phyloP scores from a whole-genome alignment of 257 asterid genomes.

The Solanum clarkiae region DNA sequence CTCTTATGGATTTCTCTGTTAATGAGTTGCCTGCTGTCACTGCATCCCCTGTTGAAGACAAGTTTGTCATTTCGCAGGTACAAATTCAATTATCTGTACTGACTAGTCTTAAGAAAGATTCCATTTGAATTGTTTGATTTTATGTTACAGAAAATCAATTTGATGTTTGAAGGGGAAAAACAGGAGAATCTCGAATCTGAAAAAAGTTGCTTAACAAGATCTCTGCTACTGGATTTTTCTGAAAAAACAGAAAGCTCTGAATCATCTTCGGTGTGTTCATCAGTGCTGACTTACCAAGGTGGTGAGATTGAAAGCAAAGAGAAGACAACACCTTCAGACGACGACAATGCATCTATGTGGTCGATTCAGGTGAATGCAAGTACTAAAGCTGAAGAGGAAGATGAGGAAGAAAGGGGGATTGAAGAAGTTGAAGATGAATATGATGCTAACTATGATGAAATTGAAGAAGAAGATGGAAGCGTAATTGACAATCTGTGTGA shows the following conservation, averaged over 20 bases:
- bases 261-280: slow-evolving; percentile 37
- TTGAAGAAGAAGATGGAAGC: slow-evolving; percentile 1
- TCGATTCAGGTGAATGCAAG: slow-evolving; percentile 74
- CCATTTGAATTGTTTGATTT: not conserved
- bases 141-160: slow-evolving; percentile 21
- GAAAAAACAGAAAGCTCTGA: slow-evolving; percentile 37
- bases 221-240: slow-evolving; percentile 64
- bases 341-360: slow-evolving; percentile 56
- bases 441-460: slow-evolving; percentile 11
- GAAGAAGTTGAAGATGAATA: slow-evolving; percentile 13
- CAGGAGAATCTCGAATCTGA: slow-evolving; percentile 27
- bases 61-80: slow-evolving; percentile 46
- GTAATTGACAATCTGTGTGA: slow-evolving; percentile 60
- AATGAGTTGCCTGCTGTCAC: slow-evolving; percentile 7
- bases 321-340: slow-evolving; percentile 21
- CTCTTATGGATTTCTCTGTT: slow-evolving; percentile 28
- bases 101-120: not conserved
- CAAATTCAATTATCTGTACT: not conserved
- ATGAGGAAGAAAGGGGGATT: not conserved
- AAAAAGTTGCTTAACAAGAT: slow-evolving; percentile 39
- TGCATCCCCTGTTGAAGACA: slow-evolving; percentile 25
- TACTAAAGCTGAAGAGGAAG: slow-evolving; percentile 27
- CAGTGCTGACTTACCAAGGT: slow-evolving; percentile 33
- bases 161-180: slow-evolving; percentile 17
- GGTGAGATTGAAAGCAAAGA: slow-evolving; percentile 10